Base-by-base conservation (phyloP, 305 asterid species). In the Fraxinus baroniana region DNA sequence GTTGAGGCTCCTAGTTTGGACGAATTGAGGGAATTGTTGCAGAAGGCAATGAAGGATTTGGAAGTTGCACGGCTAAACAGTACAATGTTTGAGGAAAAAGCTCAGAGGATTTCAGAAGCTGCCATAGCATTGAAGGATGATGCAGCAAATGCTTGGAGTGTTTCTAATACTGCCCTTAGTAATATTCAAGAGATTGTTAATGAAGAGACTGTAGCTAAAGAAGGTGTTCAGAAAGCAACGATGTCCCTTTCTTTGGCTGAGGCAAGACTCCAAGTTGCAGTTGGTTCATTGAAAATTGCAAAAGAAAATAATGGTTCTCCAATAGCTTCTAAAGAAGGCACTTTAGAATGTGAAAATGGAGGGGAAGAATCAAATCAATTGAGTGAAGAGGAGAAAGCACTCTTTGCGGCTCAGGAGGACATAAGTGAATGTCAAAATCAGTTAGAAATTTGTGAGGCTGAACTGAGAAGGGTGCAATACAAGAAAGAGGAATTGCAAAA, bases 121-220 rank as follows among this genome's bases (percentile, higher is more conserved):
- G 97, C 99, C 78, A 97, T 97, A 84, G 94, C 97, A 30, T 85
- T 93, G 88, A 94, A 92, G 87, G 99, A 97, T 85, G 95, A 92
- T 83, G 97, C 97, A 64, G 85, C 85, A 76, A 92, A 84, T 83
- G 96, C 98, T 49, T 88, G 91, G 96, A 86, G 76, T 82, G 89
- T 88, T 84, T 93, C 91, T 73, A 86, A 87, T 88, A 80, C 52
- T 80, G 86, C 91, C 81, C 90, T 94, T 79, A 78, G 71, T 76
- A 82, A 81, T 39, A 83, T 92, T 85, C 92, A 94, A 81, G 95
- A 89, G 87, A 79, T 89, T 77, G 83, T 93, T 66, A 85, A 89
- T 79, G 97, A 97, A 89, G 98, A 97, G 89, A 82, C 79, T 60
- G 78, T 89, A 5, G 94, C 95, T 83, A 91, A 88, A 88, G 99